Evolutionary conservation across 2,329 filamentous ascomycete genomes (phyloP).

Genomic region (Coniochaeta pulveracea): DNA sequence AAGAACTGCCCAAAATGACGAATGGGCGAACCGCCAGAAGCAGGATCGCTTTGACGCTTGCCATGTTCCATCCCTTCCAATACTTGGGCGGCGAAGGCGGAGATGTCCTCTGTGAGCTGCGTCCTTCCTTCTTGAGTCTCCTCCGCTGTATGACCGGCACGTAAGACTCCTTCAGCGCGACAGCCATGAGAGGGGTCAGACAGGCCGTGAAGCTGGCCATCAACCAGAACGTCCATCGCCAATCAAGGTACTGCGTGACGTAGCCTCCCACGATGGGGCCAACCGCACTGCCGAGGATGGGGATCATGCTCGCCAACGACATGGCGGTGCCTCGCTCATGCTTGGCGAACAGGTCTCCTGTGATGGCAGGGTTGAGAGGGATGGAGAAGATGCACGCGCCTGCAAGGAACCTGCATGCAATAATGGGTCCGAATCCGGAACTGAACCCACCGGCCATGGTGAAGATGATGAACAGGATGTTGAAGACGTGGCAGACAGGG

Average conservation of each 20-base stretch:
- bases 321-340: conserved; percentile 24
- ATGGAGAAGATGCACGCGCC: too few species aligned
- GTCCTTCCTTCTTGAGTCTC: conserved; percentile 42
- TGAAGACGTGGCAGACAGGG: too few species aligned
- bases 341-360: conserved; percentile 23
- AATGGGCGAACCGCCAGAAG: conserved; percentile 19
- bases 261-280: conserved; percentile 58
- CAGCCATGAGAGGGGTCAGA: conserved; percentile 39
- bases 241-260: conserved; percentile 48
- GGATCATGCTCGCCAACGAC: conserved; percentile 19
- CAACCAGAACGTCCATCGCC: conserved; percentile 62
- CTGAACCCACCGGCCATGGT: too few species aligned
- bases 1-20: conserved; percentile 28
- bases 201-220: conserved; percentile 45
- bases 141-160: conserved; percentile 46
- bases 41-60: too few species aligned
- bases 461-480: too few species aligned
- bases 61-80: too few species aligned
- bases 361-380: too few species aligned
- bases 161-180: conserved; percentile 54
- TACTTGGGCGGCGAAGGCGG: too few species aligned
- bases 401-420: too few species aligned
- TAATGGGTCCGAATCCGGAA: too few species aligned
- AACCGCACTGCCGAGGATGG: conserved; percentile 48
- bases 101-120: too few species aligned